Base-by-base conservation (phyloP, 2,329 filamentous ascomycete genomes). In the Trichoderma koningiopsis region DNA sequence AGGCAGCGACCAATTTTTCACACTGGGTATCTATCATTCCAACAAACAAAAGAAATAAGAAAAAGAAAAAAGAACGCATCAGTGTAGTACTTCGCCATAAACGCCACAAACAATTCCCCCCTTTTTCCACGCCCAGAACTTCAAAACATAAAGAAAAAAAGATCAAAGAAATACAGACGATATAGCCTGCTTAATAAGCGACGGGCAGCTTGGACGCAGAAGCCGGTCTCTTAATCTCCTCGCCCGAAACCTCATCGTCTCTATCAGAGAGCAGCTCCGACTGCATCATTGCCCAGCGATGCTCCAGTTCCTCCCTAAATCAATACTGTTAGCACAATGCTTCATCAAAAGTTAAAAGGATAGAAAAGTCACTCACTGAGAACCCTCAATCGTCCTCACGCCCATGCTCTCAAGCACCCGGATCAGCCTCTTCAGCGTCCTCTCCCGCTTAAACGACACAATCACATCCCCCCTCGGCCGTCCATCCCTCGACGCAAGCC, bases 371-470 rank as follows among this genome's bases (percentile, higher is more conserved):
- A 79, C 84, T 78, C 74, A 87, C 86, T 71, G 70, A 13, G 77
- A 75, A 1, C 76, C 77, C 72, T 82, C 81, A 2, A 79, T 74
- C 58, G 86, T 71, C 53, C 74, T 77, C 7, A 87, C 74, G 0
- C 80, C 80, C 76, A 81, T 83, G 71, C 79, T 80, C 69, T 79
- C 78, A 49, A 83, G 79, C 69, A 87, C 86, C 24, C 75, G 73
- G 58, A 88, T 74, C 71, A 88, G 86, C 2, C 86, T 80, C 68
- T 80, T 78, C 78, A 87, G 85, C 5, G 86, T 87, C 24, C 84
- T 79, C 72, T 83, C 80, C 6, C 86, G 76, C 75, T 86, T 85
- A 72, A 88, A 88, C 67, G 81, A 76, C 7, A 83, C 84, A 71
- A 88, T 78, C 3, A 88, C 74, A 55, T 85, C 80, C 3, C 84